Evolutionary conservation across 352 stramenopile genomes (phyloP), one percentile per base, ranked within the genome.

Genomic region (Phytophthora megakarya): DNA sequence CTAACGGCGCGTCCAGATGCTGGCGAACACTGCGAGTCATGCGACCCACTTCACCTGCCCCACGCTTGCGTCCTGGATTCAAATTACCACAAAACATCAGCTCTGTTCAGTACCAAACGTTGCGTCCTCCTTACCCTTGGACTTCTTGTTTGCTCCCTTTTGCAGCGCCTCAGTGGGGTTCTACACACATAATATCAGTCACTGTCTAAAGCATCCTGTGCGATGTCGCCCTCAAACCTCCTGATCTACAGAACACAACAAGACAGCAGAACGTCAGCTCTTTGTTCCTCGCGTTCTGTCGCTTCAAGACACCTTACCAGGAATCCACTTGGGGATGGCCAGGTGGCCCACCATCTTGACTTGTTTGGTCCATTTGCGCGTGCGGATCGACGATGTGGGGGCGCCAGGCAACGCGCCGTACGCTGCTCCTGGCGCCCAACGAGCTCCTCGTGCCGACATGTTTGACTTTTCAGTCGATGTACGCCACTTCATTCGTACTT

Each of bases 21-120:
- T 93, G 84, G 3, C 84, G 84, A 39, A 93, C 84, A 61, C 82
- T 91, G 22, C 84, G 72, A 8, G 84, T 93, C 82, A 93, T 92
- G 42, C 84, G 80, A 0, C 77, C 80, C 13, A 84, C 65, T 68
- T 92, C 84, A 16, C 72, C 73, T 23, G 73, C 66, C 16, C 65
- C 72, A 0, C 84, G 74, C 68, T 90, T 92, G 22, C 84, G 84
- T 49, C 84, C 84, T 89, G 13, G 22, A 30, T 3, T 28, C 19
- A 73, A 8, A 55, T 1, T 42, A 39, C 26, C 19, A 46, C 30
- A 1, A 19, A 53, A 43, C 3, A 35, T 66, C 11, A 63, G 42
- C 21, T 26, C 15, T 12, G 37, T 44, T 33, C 21, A 48, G 3
- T 35, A 47, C 10, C 18, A 23, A 25, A 44, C 18, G n/a, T 11